Conservation (phyloP, 2,329 filamentous ascomycete genomes). For the Aspergillus neotritici region DNA sequence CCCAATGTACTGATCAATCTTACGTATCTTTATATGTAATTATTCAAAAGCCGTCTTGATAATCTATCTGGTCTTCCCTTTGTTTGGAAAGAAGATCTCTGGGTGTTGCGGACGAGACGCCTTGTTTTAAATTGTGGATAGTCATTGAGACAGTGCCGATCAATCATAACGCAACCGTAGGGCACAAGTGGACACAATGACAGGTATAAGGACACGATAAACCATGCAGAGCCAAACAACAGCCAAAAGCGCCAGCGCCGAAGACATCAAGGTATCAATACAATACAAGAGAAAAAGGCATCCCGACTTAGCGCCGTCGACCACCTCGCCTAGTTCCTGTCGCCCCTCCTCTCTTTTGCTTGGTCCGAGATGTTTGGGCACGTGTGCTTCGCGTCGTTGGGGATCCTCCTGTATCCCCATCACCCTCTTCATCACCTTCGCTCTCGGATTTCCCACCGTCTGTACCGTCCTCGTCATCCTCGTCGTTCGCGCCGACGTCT, state of each 20-base stretch:
- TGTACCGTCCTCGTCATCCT: conserved; percentile 34
- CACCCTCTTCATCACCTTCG: conserved; percentile 35
- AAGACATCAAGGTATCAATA: conserved; percentile 24
- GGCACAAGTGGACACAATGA: neutral
- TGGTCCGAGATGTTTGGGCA: conserved; percentile 31
- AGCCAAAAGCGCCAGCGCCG: conserved; percentile 12
- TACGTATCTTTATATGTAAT: conserved; percentile 28
- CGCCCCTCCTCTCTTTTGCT: conserved; percentile 32
- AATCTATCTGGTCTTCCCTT: neutral
- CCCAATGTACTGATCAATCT: conserved; percentile 34
- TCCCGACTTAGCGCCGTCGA: conserved; percentile 26
- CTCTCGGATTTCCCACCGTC: conserved; percentile 34
- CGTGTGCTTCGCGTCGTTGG: conserved; percentile 31
- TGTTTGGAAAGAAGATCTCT: too few relatives aligned
- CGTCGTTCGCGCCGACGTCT: conserved; percentile 34
- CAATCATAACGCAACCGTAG: too few relatives aligned
- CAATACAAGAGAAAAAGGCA: conserved; percentile 3
- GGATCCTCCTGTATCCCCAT: conserved; percentile 33
- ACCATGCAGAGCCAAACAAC: neutral
- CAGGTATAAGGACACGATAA: neutral
- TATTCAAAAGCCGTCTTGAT: conserved; percentile 20
- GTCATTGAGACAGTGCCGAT: too few relatives aligned
- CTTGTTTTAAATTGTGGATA: neutral
- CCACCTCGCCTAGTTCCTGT: conserved; percentile 34
- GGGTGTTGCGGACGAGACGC: too few relatives aligned